A percentile compares a stretch with the other conserved stretches of the same genome.
Evolutionary conservation across 129 eudicot genomes (phyloP).

Genomic region (Ambrosia artemisiifolia): DNA sequence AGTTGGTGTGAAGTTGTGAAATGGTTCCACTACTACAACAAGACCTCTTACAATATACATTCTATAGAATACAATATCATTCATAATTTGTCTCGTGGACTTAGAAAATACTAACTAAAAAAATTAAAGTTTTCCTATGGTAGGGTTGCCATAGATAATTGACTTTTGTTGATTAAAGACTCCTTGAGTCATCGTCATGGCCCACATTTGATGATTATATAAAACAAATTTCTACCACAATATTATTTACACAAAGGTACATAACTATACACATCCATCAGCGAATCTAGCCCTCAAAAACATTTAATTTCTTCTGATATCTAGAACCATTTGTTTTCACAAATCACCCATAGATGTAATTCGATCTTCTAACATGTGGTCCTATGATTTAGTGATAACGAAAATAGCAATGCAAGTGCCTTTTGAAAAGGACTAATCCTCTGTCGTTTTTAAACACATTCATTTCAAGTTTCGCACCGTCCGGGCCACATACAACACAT

Average conservation of each 20-base stretch:
- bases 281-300: background rate
- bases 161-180: constrained; percentile 26
- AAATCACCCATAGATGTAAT: background rate
- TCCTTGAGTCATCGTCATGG: constrained; percentile 20
- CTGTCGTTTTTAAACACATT: background rate
- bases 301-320: background rate
- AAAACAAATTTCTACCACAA: constrained; percentile 7
- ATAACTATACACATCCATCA: background rate
- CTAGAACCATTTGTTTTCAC: background rate
- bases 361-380: constrained; percentile 17
- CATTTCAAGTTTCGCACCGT: background rate
- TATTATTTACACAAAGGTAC: background rate
- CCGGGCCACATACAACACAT: background rate
- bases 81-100: constrained; percentile 34
- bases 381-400: constrained; percentile 1
- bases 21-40: constrained; percentile 29
- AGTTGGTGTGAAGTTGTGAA: constrained; percentile 32
- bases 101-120: constrained; percentile 19
- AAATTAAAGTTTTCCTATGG: constrained; percentile 21
- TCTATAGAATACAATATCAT: constrained; percentile 26
- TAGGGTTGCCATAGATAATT: constrained; percentile 5
- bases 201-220: constrained; percentile 22
- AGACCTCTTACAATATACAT: background rate
- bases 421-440: background rate
- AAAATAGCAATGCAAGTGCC: constrained; percentile 20